Evolutionary conservation across 2,329 filamentous ascomycete genomes (phyloP), one percentile per base, ranked within the genome.

Genomic region (Apiospora aurea): DNA sequence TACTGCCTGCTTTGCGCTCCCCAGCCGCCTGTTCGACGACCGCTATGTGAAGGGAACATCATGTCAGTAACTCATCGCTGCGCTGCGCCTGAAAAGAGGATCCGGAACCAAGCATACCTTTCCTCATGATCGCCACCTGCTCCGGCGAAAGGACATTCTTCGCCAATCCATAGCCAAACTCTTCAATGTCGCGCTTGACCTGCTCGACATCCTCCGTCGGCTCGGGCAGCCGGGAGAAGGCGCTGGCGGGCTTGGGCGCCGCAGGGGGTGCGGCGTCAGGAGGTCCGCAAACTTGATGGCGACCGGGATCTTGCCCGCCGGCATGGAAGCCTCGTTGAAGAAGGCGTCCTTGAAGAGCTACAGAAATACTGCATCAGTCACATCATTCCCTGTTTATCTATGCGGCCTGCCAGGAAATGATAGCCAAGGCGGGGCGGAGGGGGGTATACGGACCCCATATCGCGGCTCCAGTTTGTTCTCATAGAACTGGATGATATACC

Each of bases 161-260:
- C 8, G 38, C 68, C 44, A 69, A 34, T 11, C 53, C 77, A 66
- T 79, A 80, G 0, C 78, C 78, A 24, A 76, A 80, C 53, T 78
- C 73, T 24, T 72, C 72, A 18, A 80, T 71, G 53, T 80, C 77
- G 5, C 70, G 64, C 71, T 76, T 78, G 29, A 78, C 76, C 71
- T 79, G 78, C 29, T 76, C 75, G 70, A 79, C 73, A 51, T 80
- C 77, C 51, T 76, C 75, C 8, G 78, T 79, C 6, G 77, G 76
- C 78, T 75, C 82, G 1, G 77, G 84, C 2, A 85, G 78, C 1
- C 78, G 1, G 80, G 78, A 6, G n/a, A 49, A 85, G 83, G 21
- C 70, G n/a, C 70, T 74, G 74, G 29, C 75, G 73, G 34, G 75
- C 70, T 21, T 70, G 69, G n/a, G 76, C 73, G 14, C 74, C 75